Conservation (phyloP, 257 asterid species). For the Mentha longifolia region DNA sequence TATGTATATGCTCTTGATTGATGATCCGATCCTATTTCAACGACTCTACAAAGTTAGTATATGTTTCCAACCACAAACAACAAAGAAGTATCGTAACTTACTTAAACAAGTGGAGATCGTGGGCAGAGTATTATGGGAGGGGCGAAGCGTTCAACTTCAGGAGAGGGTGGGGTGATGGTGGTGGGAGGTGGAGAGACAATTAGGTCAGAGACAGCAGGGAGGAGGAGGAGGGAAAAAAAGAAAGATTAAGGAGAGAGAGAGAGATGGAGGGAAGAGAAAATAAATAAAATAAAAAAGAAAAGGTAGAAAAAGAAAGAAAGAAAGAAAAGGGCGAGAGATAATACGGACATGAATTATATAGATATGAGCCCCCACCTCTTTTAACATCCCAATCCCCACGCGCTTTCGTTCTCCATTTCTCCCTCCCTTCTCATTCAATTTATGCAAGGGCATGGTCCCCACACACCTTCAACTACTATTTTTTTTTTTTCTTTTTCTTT, state of each 20-base stretch:
- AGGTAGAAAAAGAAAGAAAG: constrained; percentile 28
- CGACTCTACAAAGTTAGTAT: neutral
- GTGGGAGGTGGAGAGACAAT: constrained; percentile 31
- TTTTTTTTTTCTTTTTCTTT: too few species aligned
- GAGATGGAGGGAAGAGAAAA: neutral
- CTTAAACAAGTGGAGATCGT: constrained; percentile 20
- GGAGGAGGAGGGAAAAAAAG: constrained; percentile 32
- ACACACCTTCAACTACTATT: constrained; percentile 1
- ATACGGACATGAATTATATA: constrained; percentile 57
- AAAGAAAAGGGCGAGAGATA: constrained; percentile 35
- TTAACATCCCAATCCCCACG: constrained; percentile 35
- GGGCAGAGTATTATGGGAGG: neutral
- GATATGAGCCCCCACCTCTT: constrained; percentile 43
- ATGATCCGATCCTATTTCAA: neutral
- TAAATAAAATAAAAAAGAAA: constrained; percentile 25
- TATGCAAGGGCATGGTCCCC: neutral
- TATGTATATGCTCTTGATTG: neutral
- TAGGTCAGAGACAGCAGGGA: constrained; percentile 57
- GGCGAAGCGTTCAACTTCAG: neutral
- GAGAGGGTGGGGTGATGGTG: neutral
- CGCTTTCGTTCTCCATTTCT: constrained; percentile 32
- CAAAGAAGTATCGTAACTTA: neutral
- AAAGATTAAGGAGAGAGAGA: constrained; percentile 36
- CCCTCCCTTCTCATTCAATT: constrained; percentile 44
- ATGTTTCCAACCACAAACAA: neutral